Conservation (phyloP, 495 filamentous ascomycete species). For the Hyaloscypha variabilis region DNA sequence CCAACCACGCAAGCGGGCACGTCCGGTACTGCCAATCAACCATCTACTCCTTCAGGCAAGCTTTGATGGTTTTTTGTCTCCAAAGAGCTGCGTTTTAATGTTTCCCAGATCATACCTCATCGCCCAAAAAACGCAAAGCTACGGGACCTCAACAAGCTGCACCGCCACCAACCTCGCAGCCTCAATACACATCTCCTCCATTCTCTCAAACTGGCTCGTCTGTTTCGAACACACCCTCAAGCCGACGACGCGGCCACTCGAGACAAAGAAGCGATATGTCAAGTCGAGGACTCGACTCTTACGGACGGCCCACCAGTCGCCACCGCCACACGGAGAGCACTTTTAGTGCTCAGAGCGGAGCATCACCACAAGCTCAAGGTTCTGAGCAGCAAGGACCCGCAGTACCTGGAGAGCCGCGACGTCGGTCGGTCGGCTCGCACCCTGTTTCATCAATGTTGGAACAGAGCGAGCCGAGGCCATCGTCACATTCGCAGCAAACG, state of each 20-base stretch:
- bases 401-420: conserved; percentile 19
- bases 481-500: conserved; percentile 22
- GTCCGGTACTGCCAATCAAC: conserved; percentile 54
- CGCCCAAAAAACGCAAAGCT: conserved; percentile 76
- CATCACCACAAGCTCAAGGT: conserved; percentile 20
- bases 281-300: conserved; percentile 26
- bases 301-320: conserved; percentile 28
- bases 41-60: conserved; percentile 69
- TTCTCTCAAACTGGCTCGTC: conserved; percentile 60
- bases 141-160: conserved; percentile 61
- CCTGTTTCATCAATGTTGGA: conserved; percentile 29
- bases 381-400: conserved; percentile 9
- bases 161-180: conserved; percentile 54
- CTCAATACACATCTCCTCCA: conserved; percentile 56
- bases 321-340: conserved; percentile 32
- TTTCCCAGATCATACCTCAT: conserved; percentile 51
- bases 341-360: conserved; percentile 16
- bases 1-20: conserved; percentile 61
- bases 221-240: conserved; percentile 56
- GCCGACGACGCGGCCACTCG: conserved; percentile 65
- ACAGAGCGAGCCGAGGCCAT: conserved; percentile 22
- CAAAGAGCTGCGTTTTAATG: conserved; percentile 41
- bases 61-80: conserved; percentile 48
- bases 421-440: conserved; percentile 27
- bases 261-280: conserved; percentile 67